A percentile compares a stretch with the other conserved stretches of the same genome.
Conservation (phyloP, 345 rosid genomes). For the Rhizophora mangle region DNA sequence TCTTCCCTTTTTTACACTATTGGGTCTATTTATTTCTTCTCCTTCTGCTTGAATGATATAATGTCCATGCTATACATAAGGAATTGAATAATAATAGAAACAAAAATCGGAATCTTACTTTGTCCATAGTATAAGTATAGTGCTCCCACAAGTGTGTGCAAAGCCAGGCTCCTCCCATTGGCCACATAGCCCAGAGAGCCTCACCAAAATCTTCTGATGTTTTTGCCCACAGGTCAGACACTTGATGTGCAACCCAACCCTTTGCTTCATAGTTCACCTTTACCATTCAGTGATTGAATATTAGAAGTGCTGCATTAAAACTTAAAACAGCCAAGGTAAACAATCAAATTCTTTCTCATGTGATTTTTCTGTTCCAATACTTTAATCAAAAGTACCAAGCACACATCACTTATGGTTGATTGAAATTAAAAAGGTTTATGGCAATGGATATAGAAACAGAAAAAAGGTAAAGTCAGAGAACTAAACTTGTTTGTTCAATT, state of each 20-base stretch:
- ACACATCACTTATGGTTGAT: background rate
- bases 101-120: slow-evolving; percentile 42
- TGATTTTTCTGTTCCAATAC: background rate
- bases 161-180: slow-evolving; percentile 99
- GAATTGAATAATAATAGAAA: background rate
- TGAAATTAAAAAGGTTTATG: background rate
- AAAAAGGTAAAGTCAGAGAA: background rate
- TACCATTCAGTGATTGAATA: background rate
- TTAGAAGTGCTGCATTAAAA: background rate
- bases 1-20: background rate
- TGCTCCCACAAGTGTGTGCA: slow-evolving; percentile 97
- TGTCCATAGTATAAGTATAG: slow-evolving; percentile 71
- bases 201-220: slow-evolving; percentile 73
- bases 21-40: background rate
- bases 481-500: no score
- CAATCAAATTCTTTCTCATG: background rate
- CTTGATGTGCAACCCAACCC: slow-evolving; percentile 94
- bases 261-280: slow-evolving; percentile 84
- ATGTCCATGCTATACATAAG: background rate
- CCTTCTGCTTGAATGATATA: background rate
- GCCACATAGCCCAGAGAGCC: slow-evolving; percentile 86
- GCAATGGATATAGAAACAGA: background rate
- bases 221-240: slow-evolving; percentile 90
- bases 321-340: no score
- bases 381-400: background rate